Conservation (phyloP, 495 filamentous ascomycete species). For the Jackrogersella multiformis region DNA sequence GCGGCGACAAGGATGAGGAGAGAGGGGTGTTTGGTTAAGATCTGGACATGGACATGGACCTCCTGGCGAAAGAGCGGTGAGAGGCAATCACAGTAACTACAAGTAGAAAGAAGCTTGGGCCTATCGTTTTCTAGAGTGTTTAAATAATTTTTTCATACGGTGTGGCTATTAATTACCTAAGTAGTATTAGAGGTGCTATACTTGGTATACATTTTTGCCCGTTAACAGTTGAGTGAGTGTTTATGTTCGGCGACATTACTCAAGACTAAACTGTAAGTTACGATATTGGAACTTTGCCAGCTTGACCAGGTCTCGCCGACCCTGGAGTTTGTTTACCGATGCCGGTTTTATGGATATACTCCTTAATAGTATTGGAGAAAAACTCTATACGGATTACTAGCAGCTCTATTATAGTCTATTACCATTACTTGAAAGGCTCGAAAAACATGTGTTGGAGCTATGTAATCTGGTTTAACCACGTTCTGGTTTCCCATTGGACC, state of each 20-base stretch:
- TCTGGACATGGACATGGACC: constrained; percentile 37
- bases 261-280: constrained; percentile 6
- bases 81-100: constrained; percentile 13
- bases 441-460: constrained; percentile 20
- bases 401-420: constrained; percentile 4
- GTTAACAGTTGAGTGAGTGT: constrained; percentile 5
- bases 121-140: constrained; percentile 39
- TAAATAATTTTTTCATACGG: constrained; percentile 31
- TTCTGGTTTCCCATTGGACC: constrained; percentile 35
- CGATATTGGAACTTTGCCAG: neutral
- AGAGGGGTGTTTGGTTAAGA: constrained; percentile 43
- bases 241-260: constrained; percentile 9
- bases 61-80: constrained; percentile 49
- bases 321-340: neutral
- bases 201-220: neutral
- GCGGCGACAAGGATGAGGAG: constrained; percentile 28
- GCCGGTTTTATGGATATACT: constrained; percentile 10
- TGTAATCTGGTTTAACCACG: constrained; percentile 26
- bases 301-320: constrained; percentile 4
- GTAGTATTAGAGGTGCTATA: constrained; percentile 23
- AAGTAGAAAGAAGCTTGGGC: constrained; percentile 41
- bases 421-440: constrained; percentile 6
- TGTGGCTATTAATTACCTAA: constrained; percentile 35
- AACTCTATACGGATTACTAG: constrained; percentile 5
- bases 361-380: neutral